phyloP scores from a whole-genome alignment of 208 protist genomes.

The Trypanosomatidae sp. region DNA sequence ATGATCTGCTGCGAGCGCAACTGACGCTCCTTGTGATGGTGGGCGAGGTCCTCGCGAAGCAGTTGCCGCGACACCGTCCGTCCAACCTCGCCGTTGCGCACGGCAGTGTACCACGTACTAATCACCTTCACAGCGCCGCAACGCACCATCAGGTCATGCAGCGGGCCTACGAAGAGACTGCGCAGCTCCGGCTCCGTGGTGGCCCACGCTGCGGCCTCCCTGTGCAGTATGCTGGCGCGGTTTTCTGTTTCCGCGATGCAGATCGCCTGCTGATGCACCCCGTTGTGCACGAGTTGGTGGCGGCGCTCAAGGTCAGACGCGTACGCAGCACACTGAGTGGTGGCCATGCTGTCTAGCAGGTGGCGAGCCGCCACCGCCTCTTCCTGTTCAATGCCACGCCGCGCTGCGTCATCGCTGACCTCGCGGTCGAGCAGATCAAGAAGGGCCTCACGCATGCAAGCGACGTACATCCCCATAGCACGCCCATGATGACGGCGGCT shows the following conservation, averaged over 20 bases:
- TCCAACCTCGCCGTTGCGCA: conserved; percentile 20
- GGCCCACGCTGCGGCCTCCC: conserved; percentile 15
- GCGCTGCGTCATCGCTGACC: conserved; percentile 9
- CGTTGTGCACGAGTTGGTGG: conserved; percentile 8
- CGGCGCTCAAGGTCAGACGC: background rate
- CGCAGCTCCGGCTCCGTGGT: conserved; percentile 8
- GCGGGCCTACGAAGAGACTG: conserved; percentile 14
- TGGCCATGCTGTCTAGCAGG: conserved; percentile 9
- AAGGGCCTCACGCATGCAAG: conserved; percentile 6
- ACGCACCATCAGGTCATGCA: conserved; percentile 22
- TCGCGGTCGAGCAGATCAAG: conserved; percentile 9
- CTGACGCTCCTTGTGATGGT: conserved; percentile 18
- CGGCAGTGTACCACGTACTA: conserved; percentile 18
- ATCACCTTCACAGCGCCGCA: conserved; percentile 19
- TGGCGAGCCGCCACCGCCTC: conserved; percentile 11
- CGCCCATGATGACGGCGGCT: conserved; percentile 5
- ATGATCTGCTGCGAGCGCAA: conserved; percentile 10
- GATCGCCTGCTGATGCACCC: conserved; percentile 16
- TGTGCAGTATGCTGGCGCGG: conserved; percentile 18
- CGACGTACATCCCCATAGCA: conserved; percentile 11
- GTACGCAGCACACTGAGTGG: conserved; percentile 13
- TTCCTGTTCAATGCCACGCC: conserved; percentile 11
- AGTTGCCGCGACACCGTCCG: conserved; percentile 15
- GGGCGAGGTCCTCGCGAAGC: conserved; percentile 14
- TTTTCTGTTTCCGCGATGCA: conserved; percentile 14